Evolutionary conservation across 345 rosid species (phyloP).

Genomic region (Eucalyptus cloeziana): DNA sequence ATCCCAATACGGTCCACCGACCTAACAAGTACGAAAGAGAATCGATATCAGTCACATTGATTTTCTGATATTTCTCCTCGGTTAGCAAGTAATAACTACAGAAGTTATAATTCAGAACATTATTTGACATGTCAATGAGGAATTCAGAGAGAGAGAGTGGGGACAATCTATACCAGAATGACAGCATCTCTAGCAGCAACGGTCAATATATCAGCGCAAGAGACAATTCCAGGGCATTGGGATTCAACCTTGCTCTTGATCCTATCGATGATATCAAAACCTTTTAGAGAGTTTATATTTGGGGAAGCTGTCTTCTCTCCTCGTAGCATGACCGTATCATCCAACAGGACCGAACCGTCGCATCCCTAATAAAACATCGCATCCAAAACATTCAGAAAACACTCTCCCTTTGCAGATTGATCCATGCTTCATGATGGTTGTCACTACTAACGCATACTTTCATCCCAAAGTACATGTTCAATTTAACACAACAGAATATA

Average conservation of each 20-base stretch:
- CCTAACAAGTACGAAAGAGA: constrained; percentile 19
- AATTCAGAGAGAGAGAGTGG: not conserved
- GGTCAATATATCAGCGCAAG: constrained; percentile 90
- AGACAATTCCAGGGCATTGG: constrained; percentile 74
- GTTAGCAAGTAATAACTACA: not conserved
- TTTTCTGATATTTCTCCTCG: not conserved
- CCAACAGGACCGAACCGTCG: constrained; percentile 79
- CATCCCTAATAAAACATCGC: constrained; percentile 47
- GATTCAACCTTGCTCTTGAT: constrained; percentile 88
- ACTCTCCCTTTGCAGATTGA: not conserved
- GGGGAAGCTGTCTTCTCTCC: constrained; percentile 76
- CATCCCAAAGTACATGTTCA: not conserved
- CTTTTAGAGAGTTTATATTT: constrained; percentile 45
- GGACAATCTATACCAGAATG: constrained; percentile 34
- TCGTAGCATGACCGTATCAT: constrained; percentile 45
- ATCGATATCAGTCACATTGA: not conserved
- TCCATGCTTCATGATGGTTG: not conserved
- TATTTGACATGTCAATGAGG: not conserved
- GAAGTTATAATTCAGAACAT: not conserved
- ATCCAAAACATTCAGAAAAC: not conserved
- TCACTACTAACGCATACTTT: not conserved
- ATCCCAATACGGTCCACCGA: constrained; percentile 97
- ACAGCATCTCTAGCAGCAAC: constrained; percentile 85
- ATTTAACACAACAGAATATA: not conserved
- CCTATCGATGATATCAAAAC: constrained; percentile 56